phyloP scores from a whole-genome alignment of 257 asterid genomes.

The Leonotis leonurus region DNA sequence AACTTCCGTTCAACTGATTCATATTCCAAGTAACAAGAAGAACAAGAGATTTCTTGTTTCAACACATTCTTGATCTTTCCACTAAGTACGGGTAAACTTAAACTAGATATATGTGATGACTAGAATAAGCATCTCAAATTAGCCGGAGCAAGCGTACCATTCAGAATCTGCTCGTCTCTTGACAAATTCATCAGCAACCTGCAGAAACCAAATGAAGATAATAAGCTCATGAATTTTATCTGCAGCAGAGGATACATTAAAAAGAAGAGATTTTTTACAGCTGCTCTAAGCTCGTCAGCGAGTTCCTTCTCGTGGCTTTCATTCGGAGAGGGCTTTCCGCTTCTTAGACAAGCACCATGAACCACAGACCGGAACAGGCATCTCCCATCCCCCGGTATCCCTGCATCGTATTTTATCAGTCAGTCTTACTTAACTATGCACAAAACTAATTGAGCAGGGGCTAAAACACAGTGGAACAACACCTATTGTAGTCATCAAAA shows the following conservation, averaged over 20 bases:
- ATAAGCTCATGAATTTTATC: not conserved
- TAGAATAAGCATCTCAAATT: not conserved
- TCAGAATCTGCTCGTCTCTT: constrained; percentile 60
- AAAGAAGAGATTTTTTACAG: constrained; percentile 22
- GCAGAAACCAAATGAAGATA: constrained; percentile 14
- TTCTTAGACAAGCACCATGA: constrained; percentile 57
- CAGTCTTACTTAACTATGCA: not conserved
- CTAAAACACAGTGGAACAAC: not conserved
- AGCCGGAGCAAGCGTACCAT: constrained; percentile 32
- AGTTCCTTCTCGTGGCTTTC: constrained; percentile 51
- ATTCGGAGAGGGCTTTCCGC: constrained; percentile 53
- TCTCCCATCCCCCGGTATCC: constrained; percentile 77
- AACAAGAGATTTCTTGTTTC: not conserved
- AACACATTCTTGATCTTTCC: not conserved
- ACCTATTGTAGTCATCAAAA: not conserved
- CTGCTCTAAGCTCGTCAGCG: constrained; percentile 68
- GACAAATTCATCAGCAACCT: constrained; percentile 67
- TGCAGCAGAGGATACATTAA: not conserved
- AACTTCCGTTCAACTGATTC: not conserved
- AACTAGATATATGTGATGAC: not conserved
- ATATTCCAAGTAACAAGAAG: not conserved
- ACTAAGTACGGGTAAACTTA: not conserved
- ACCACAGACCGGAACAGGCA: constrained; percentile 71
- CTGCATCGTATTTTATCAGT: constrained; percentile 24
- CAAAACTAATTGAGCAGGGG: not conserved